These are phyloP conservation scores for Saturnispora besseyi DNA, from an alignment of 805 yeast genomes.

Conservation along the genomic window DNA sequence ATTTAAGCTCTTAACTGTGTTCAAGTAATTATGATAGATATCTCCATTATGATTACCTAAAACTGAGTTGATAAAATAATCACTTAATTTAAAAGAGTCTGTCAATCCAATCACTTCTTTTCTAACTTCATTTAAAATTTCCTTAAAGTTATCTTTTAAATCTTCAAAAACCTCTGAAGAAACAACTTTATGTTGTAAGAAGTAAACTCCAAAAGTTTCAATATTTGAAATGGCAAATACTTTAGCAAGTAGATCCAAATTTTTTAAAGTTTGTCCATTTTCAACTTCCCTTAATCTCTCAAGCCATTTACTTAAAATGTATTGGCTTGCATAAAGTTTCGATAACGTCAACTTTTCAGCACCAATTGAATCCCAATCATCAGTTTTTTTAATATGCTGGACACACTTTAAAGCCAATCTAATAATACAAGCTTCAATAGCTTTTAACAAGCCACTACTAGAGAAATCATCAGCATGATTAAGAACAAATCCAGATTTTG, in stretches of 20 bases:
- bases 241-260: constrained; percentile 46
- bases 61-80: constrained; percentile 72
- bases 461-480: constrained; percentile 21
- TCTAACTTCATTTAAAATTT: constrained; percentile 44
- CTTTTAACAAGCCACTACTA: constrained; percentile 26
- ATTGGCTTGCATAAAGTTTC: constrained; percentile 43
- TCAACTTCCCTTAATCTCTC: constrained; percentile 20
- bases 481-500: constrained; percentile 23
- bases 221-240: constrained; percentile 58
- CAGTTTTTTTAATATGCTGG: constrained; percentile 26
- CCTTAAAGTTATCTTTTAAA: constrained; percentile 33
- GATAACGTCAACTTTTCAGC: constrained; percentile 38
- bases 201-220: constrained; percentile 63
- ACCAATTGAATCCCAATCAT: constrained; percentile 39
- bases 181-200: constrained; percentile 55
- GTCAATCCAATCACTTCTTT: constrained; percentile 68
- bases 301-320: constrained; percentile 35
- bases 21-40: constrained; percentile 70
- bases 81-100: constrained; percentile 77
- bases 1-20: constrained; percentile 38
- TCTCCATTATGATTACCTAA: constrained; percentile 78
- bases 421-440: constrained; percentile 34
- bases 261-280: constrained; percentile 32
- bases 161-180: constrained; percentile 38
- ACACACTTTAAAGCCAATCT: constrained; percentile 31